Conservation (phyloP, 805 yeast genomes). For the Soucietia sequanensis region DNA sequence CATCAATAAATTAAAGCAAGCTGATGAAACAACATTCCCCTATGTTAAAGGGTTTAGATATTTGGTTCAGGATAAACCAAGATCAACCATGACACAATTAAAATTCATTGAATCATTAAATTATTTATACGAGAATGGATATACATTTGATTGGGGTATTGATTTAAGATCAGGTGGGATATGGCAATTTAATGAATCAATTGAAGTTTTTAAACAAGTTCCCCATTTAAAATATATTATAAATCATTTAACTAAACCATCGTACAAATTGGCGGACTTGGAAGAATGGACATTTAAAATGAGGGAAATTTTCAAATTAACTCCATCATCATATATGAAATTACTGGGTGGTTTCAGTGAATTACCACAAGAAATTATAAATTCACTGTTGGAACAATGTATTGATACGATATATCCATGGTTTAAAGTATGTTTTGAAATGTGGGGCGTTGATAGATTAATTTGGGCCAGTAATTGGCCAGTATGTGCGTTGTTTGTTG, state of each 20-base stretch:
- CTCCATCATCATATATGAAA: slow-evolving; percentile 30
- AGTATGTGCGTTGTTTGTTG: slow-evolving; percentile 26
- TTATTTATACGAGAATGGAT: slow-evolving; percentile 27
- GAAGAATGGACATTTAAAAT: slow-evolving; percentile 19
- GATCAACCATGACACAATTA: slow-evolving; percentile 26
- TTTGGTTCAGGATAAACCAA: slow-evolving; percentile 43
- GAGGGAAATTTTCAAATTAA: slow-evolving; percentile 13
- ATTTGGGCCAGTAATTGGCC: slow-evolving; percentile 51
- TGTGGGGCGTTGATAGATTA: slow-evolving; percentile 28
- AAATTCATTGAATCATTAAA: slow-evolving; percentile 30
- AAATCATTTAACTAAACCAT: slow-evolving; percentile 46
- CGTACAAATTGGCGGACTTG: slow-evolving; percentile 13
- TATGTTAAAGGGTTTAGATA: slow-evolving; percentile 41
- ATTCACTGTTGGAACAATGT: slow-evolving; percentile 8
- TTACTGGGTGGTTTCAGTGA: slow-evolving; percentile 44
- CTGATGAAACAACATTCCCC: slow-evolving; percentile 5
- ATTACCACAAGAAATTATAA: slow-evolving; percentile 17
- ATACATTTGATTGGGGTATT: slow-evolving; percentile 43
- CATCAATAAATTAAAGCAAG: slow-evolving; percentile 11
- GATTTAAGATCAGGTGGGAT: slow-evolving; percentile 35
- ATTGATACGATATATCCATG: slow-evolving; percentile 27
- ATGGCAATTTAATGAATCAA: slow-evolving; percentile 41
- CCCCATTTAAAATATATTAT: slow-evolving; percentile 30
- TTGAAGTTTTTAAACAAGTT: slow-evolving; percentile 21
- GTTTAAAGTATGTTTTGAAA: slow-evolving; percentile 24